Evolutionary conservation across 257 asterid genomes (phyloP).

Genomic region (Cynanchum wilfordii): DNA sequence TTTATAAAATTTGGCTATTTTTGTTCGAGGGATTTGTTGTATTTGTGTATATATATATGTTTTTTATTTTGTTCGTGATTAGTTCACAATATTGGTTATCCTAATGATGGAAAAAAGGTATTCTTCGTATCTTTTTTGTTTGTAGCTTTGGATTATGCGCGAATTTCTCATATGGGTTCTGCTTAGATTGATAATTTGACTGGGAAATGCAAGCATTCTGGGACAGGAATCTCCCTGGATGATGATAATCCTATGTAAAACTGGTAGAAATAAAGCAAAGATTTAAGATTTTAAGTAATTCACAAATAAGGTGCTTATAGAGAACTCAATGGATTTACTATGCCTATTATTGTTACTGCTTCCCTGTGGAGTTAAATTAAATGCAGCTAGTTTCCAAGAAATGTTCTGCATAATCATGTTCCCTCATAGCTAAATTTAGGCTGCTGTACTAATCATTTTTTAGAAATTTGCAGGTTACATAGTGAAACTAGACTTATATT

Average conservation of each 20-base stretch:
- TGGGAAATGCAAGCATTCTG: neutral
- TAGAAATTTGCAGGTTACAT: neutral
- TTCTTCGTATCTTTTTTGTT: conserved; percentile 1
- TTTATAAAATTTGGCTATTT: neutral
- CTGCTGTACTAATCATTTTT: neutral
- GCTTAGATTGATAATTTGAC: neutral
- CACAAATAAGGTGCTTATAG: neutral
- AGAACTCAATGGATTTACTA: neutral
- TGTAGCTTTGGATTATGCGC: neutral
- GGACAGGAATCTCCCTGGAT: neutral
- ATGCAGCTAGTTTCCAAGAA: neutral
- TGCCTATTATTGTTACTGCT: neutral
- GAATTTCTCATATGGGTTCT: neutral
- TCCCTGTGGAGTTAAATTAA: neutral
- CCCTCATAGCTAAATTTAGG: neutral
- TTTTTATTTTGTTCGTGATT: neutral
- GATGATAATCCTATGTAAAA: neutral
- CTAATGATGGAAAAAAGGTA: neutral
- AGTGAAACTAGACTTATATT: neutral
- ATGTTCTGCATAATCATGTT: neutral
- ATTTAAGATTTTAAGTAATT: neutral
- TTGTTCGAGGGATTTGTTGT: neutral
- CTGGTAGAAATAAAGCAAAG: neutral
- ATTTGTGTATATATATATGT: too few species aligned
- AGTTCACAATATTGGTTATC: neutral